These are phyloP conservation scores for Botrytis squamosa DNA, from an alignment of 2,329 filamentous ascomycete genomes.

Conservation along the genomic window DNA sequence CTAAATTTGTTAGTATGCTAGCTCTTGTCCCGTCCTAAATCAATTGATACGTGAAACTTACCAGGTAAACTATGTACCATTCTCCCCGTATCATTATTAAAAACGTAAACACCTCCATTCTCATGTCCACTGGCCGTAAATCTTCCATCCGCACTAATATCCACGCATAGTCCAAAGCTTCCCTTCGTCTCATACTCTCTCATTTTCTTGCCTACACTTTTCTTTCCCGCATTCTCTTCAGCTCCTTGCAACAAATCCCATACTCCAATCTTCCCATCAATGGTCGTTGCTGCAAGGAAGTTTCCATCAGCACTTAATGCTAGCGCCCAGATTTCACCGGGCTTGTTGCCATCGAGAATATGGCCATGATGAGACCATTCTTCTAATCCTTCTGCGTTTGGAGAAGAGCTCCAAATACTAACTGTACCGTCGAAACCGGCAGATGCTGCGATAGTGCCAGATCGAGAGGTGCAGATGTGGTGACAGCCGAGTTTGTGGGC, in stretches of 20 bases:
- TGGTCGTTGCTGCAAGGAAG: conserved; percentile 82
- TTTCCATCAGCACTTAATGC: conserved; percentile 80
- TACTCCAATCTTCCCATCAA: conserved; percentile 84
- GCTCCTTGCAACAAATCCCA: conserved; percentile 59
- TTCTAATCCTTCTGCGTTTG: conserved; percentile 36
- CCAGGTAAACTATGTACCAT: conserved; percentile 83
- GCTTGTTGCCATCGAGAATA: conserved; percentile 53
- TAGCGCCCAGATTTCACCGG: conserved; percentile 82
- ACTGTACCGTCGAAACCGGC: conserved; percentile 88
- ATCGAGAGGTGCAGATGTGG: conserved; percentile 71
- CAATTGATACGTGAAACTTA: conserved; percentile 41
- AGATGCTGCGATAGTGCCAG: conserved; percentile 73
- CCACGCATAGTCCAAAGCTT: conserved; percentile 86
- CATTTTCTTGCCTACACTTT: conserved; percentile 56
- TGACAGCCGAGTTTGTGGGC: conserved; percentile 87
- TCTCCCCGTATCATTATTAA: conserved; percentile 85
- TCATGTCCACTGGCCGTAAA: conserved; percentile 92
- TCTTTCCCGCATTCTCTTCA: conserved; percentile 55
- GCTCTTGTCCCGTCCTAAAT: neutral
- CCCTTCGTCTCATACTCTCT: conserved; percentile 88
- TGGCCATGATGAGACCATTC: conserved; percentile 53
- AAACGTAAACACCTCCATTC: conserved; percentile 88
- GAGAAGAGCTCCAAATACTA: conserved; percentile 72
- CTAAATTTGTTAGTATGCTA: conserved; percentile 45
- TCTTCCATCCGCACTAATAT: conserved; percentile 74